Evolutionary conservation across 768 basidiomycete genomes (phyloP).

Genomic region (Leccinum incarnatum): DNA sequence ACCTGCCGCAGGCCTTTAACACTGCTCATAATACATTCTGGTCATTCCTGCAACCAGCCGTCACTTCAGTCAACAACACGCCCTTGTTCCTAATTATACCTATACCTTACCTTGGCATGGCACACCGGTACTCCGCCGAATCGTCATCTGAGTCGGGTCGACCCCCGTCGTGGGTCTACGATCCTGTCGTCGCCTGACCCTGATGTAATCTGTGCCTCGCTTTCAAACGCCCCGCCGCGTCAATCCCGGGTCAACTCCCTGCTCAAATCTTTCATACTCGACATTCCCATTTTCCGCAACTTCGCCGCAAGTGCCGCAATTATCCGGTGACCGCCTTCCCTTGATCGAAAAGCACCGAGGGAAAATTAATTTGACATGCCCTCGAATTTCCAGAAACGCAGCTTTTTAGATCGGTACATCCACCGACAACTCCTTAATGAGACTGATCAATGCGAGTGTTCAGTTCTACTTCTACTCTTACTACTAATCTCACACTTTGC

Average conservation of each 20-base stretch:
- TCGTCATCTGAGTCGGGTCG: neutral
- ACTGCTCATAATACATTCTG: constrained; percentile 5
- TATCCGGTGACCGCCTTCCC: constrained; percentile 2
- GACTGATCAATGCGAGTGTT: neutral
- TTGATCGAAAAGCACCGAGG: constrained; percentile 18
- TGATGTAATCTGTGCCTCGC: constrained; percentile 9
- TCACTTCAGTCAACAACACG: neutral
- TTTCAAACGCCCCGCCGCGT: neutral
- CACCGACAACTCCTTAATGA: constrained; percentile 4
- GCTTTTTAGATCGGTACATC: neutral
- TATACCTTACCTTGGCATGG: neutral
- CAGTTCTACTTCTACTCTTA: neutral
- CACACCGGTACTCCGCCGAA: constrained; percentile 2
- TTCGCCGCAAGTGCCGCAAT: constrained; percentile 20
- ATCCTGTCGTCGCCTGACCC: constrained; percentile 4
- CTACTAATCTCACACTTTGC: neutral
- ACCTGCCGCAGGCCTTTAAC: neutral
- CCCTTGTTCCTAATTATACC: neutral
- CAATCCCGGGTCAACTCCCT: neutral
- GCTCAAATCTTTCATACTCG: neutral
- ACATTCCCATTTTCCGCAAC: constrained; percentile 11
- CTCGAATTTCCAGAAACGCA: neutral
- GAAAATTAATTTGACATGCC: neutral
- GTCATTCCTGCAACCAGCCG: neutral
- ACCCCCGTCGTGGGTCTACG: neutral